These are phyloP conservation scores for Pseudopyricularia cyperi DNA, from an alignment of 2,329 filamentous ascomycete species.

Conservation along the genomic window DNA sequence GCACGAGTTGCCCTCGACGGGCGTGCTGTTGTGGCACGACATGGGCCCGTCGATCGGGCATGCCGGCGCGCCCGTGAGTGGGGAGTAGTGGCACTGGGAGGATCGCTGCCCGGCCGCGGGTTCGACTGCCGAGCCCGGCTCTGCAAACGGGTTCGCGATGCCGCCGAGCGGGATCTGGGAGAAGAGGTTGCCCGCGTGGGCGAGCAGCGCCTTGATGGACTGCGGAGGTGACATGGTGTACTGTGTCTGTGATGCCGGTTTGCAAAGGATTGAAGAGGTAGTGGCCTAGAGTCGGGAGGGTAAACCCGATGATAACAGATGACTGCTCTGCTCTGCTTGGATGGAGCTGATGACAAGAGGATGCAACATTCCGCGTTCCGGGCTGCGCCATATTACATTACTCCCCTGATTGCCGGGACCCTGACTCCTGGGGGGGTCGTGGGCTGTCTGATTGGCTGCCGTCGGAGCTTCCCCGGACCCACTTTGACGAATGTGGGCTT, in stretches of 20 bases:
- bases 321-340: too few relatives aligned
- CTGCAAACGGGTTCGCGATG: conserved; percentile 2
- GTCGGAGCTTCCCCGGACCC: too few relatives aligned
- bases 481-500: too few relatives aligned
- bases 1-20: conserved; percentile 20
- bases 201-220: conserved; percentile 1
- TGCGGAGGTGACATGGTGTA: not conserved
- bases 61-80: conserved; percentile 3
- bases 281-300: too few relatives aligned
- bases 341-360: too few relatives aligned
- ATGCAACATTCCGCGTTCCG: too few relatives aligned
- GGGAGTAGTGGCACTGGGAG: conserved; percentile 1
- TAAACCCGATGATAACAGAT: too few relatives aligned
- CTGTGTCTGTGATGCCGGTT: not conserved
- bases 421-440: too few relatives aligned
- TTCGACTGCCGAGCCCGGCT: not conserved
- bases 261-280: too few relatives aligned
- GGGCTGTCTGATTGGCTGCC: too few relatives aligned
- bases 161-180: conserved; percentile 2
- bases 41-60: conserved; percentile 26
- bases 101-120: not conserved
- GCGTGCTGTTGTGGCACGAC: conserved; percentile 25
- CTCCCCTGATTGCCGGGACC: too few relatives aligned
- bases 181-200: conserved; percentile 2
- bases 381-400: too few relatives aligned